A percentile compares a stretch with the other conserved stretches of the same genome.
These are phyloP conservation scores for Limtongia smithiae DNA, from an alignment of 805 yeast species.

Conservation along the genomic window DNA sequence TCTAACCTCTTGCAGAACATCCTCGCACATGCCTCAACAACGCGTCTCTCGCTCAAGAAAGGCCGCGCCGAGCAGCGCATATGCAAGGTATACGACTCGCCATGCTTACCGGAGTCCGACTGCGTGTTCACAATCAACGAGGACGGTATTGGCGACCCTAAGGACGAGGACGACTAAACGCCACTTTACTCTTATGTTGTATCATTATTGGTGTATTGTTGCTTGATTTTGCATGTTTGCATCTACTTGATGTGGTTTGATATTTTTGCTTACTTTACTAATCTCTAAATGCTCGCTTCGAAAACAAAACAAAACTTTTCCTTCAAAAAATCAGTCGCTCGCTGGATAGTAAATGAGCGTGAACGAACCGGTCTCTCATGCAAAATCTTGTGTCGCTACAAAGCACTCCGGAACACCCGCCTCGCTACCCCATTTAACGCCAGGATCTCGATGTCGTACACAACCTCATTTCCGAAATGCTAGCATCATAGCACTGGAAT, in stretches of 20 bases:
- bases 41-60: slow-evolving; percentile 83
- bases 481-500: slow-evolving; percentile 63
- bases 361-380: too few species aligned
- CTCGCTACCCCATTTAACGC: too few species aligned
- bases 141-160: slow-evolving; percentile 96
- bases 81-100: slow-evolving; percentile 93
- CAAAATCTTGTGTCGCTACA: too few species aligned
- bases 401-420: too few species aligned
- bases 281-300: too few species aligned
- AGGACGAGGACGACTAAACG: slow-evolving; percentile 58
- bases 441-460: too few species aligned
- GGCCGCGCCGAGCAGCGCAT: slow-evolving; percentile 90
- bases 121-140: slow-evolving; percentile 93
- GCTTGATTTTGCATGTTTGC: not conserved
- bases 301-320: too few species aligned
- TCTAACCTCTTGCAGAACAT: slow-evolving; percentile 48
- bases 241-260: not conserved
- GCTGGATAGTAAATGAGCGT: too few species aligned
- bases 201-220: not conserved
- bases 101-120: slow-evolving; percentile 93
- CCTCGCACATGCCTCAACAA: slow-evolving; percentile 94
- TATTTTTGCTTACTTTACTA: not conserved
- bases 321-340: too few species aligned
- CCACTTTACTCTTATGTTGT: not conserved
- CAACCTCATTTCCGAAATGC: too few species aligned